A percentile compares a stretch with the other conserved stretches of the same genome.
These are phyloP conservation scores for Ephemerocybe angulata DNA, from an alignment of 768 basidiomycete genomes.

Conservation along the genomic window DNA sequence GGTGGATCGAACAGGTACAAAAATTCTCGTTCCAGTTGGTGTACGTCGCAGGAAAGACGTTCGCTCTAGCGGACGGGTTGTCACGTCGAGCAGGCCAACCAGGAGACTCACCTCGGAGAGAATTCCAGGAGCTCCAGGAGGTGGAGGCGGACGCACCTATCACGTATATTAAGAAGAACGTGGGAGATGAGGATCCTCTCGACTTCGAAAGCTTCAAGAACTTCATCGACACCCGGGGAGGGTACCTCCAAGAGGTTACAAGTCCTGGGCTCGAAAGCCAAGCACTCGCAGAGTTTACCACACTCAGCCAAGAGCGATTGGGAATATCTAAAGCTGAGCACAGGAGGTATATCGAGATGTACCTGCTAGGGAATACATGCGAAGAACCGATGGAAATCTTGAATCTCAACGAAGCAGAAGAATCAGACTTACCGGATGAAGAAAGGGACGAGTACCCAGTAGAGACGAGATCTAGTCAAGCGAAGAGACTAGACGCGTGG, in stretches of 20 bases:
- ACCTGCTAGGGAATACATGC: too few species aligned
- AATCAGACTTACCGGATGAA: background rate
- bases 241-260: background rate
- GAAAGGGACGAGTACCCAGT: background rate
- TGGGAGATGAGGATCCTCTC: background rate
- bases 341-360: too few species aligned
- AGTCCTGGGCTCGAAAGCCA: background rate
- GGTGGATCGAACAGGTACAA: slow-evolving; percentile 27
- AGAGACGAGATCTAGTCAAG: background rate
- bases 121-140: background rate
- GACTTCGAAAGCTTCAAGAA: slow-evolving; percentile 6
- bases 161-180: background rate
- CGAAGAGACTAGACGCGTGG: background rate
- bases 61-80: slow-evolving; percentile 16
- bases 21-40: slow-evolving; percentile 7
- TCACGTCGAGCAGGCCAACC: slow-evolving; percentile 7
- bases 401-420: too few species aligned
- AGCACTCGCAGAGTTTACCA: too few species aligned
- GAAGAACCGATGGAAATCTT: too few species aligned
- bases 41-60: slow-evolving; percentile 12
- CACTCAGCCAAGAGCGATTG: too few species aligned
- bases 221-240: slow-evolving; percentile 6
- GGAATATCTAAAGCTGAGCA: too few species aligned
- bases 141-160: background rate
- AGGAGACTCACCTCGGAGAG: slow-evolving; percentile 1